Evolutionary conservation across 495 filamentous ascomycete genomes (phyloP).

Genomic region (Glonium stellatum): DNA sequence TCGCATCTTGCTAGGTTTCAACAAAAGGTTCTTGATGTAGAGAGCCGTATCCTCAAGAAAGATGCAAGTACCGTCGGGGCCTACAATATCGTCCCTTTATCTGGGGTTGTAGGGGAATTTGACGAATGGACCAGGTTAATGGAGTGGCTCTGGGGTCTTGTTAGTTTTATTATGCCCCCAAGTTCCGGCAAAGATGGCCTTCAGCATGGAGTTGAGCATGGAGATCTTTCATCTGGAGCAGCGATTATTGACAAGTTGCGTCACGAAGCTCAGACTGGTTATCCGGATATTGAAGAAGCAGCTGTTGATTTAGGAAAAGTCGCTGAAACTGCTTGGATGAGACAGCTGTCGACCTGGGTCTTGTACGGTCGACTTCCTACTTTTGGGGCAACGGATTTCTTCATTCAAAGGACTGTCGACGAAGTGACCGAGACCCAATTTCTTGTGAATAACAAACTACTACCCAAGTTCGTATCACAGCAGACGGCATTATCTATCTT

Average conservation of each 20-base stretch:
- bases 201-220: conserved; percentile 6
- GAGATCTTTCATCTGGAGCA: conserved; percentile 45
- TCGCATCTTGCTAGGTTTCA: conserved; percentile 73
- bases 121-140: conserved; percentile 73
- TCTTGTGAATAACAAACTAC: conserved; percentile 45
- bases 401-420: conserved; percentile 50
- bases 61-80: conserved; percentile 73
- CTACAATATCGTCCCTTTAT: conserved; percentile 86
- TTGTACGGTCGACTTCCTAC: conserved; percentile 75
- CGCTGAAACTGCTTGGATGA: conserved; percentile 86
- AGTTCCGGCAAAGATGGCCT: conserved; percentile 19
- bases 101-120: conserved; percentile 75
- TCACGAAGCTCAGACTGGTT: conserved; percentile 75
- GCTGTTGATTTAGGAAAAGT: conserved; percentile 61
- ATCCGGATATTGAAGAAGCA: conserved; percentile 71
- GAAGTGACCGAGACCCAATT: conserved; percentile 41
- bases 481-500: conserved; percentile 74
- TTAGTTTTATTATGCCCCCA: conserved; percentile 52
- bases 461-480: conserved; percentile 71
- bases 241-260: conserved; percentile 70
- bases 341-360: conserved; percentile 81
- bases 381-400: conserved; percentile 73
- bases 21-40: conserved; percentile 73
- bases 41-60: conserved; percentile 63
- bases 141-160: conserved; percentile 77